Evolutionary conservation across 164 flowering plant genomes (phyloP).

Genomic region (Stephania japonica): DNA sequence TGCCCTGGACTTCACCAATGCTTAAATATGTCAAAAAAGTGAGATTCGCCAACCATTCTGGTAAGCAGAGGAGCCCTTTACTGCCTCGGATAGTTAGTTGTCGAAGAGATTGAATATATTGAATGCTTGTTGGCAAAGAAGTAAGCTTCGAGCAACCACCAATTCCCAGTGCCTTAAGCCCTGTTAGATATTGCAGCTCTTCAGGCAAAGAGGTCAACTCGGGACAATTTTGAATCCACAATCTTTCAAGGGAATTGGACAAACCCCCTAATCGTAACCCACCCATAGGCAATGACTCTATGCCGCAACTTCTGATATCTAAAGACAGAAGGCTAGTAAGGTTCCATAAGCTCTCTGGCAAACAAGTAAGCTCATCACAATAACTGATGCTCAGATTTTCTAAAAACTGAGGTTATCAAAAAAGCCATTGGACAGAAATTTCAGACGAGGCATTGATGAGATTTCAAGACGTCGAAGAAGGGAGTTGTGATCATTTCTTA

Average conservation of each 20-base stretch:
- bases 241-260: background rate
- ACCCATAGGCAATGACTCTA: too few species aligned
- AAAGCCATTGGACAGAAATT: background rate
- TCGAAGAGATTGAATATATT: background rate
- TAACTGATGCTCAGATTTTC: background rate
- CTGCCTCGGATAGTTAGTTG: background rate
- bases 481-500: background rate
- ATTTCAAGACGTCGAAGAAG: background rate
- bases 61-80: background rate
- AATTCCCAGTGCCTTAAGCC: background rate
- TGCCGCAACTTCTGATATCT: too few species aligned
- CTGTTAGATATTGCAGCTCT: background rate
- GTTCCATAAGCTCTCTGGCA: background rate
- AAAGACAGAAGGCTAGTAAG: background rate
- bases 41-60: background rate
- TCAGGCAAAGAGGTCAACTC: background rate
- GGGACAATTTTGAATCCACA: background rate
- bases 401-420: background rate
- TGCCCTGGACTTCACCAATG: background rate
- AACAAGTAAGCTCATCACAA: background rate
- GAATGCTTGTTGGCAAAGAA: background rate
- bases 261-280: background rate
- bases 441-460: background rate
- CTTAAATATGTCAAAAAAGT: background rate
- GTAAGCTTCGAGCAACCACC: background rate